These are phyloP conservation scores for Cercospora nicotianae DNA, from an alignment of 2,329 filamentous ascomycete genomes.

Conservation along the genomic window DNA sequence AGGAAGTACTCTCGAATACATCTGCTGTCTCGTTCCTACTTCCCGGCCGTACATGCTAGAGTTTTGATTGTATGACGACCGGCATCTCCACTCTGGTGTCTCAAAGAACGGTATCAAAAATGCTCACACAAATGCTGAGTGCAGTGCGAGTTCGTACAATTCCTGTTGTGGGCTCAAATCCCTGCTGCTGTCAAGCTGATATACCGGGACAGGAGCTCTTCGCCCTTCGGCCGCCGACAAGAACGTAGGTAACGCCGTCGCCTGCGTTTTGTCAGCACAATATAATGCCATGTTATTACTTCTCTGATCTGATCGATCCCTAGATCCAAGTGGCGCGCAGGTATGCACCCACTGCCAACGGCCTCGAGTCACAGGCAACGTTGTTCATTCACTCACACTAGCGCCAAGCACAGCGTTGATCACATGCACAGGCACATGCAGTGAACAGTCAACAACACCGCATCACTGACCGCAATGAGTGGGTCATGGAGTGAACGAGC, in stretches of 20 bases:
- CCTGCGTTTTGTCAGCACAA: background rate
- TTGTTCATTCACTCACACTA: background rate
- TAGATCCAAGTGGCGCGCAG: background rate
- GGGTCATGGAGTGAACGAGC: background rate
- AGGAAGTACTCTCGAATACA: background rate
- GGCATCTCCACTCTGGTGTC: background rate
- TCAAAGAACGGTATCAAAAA: background rate
- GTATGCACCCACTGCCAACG: background rate
- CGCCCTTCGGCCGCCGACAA: background rate
- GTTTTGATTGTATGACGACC: background rate
- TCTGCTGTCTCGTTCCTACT: background rate
- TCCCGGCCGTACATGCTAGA: background rate
- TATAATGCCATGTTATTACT: background rate
- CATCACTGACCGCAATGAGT: background rate
- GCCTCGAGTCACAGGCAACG: background rate
- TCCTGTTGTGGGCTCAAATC: background rate
- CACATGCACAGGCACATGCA: background rate
- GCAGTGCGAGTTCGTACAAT: background rate
- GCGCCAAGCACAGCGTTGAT: background rate
- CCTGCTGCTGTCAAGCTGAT: background rate
- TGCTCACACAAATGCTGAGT: background rate
- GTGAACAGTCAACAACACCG: background rate
- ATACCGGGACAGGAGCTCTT: background rate
- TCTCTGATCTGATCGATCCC: background rate
- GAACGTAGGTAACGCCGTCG: background rate